Conservation (phyloP, 208 protist species). For the Acanthamoeba triangularis region DNA sequence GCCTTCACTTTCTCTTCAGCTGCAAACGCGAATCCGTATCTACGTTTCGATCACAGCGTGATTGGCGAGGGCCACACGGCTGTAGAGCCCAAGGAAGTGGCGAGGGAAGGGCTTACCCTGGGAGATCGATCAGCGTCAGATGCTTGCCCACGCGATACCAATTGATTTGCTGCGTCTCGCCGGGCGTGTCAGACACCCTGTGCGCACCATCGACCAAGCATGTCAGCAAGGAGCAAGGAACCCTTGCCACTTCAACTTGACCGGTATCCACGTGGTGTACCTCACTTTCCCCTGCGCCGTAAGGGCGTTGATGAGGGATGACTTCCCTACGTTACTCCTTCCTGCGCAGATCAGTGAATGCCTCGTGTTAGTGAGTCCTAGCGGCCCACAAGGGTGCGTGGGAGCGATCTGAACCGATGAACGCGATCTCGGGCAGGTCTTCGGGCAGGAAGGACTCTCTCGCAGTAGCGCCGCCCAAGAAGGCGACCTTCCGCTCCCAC, state of each 20-base stretch:
- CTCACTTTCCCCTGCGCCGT: no score
- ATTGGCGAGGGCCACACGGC: no score
- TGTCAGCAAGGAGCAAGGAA: no score
- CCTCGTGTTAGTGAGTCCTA: no score
- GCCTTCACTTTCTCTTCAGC: neutral
- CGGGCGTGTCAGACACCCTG: conserved; percentile 7
- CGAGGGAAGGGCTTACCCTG: neutral
- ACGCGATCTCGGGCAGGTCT: conserved; percentile 13
- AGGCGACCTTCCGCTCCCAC: conserved; percentile 17
- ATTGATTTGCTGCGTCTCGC: conserved; percentile 2
- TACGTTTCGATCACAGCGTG: no score
- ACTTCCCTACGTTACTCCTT: conserved; percentile 44
- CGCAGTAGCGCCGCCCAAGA: neutral
- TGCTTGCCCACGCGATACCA: conserved; percentile 12
- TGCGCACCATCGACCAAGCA: no score
- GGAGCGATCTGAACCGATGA: neutral
- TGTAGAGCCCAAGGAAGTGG: neutral
- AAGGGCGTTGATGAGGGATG: conserved; percentile 45
- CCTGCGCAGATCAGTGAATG: neutral
- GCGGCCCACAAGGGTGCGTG: no score
- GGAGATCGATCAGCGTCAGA: conserved; percentile 1
- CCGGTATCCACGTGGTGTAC: no score
- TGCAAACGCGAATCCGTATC: conserved; percentile 45
- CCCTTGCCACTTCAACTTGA: no score
- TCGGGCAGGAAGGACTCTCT: conserved; percentile 5